Evolutionary conservation across 1,139 yeast species (phyloP).

Genomic region (Arxiozyma slooffiae): DNA sequence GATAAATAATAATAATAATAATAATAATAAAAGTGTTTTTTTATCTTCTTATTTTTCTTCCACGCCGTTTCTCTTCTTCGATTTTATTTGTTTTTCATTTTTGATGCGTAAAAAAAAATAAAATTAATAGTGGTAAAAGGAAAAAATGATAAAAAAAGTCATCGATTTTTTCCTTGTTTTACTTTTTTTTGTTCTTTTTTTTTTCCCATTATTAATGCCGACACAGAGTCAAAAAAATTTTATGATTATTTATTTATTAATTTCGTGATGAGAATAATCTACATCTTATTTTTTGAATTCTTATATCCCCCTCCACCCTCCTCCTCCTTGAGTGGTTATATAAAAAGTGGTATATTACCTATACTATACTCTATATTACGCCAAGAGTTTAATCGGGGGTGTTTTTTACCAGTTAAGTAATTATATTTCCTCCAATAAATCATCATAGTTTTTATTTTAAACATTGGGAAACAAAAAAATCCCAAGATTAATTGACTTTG

Average conservation of each 20-base stretch:
- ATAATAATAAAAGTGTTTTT: too few relatives aligned
- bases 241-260: too few relatives aligned
- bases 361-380: not conserved
- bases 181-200: too few relatives aligned
- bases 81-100: too few relatives aligned
- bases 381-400: not conserved
- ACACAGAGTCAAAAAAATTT: not conserved
- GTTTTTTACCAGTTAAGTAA: not conserved
- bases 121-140: too few relatives aligned
- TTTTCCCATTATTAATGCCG: not conserved
- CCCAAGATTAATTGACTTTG: not conserved
- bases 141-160: too few relatives aligned
- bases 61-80: not conserved
- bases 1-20: too few relatives aligned
- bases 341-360: not conserved
- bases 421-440: too few relatives aligned
- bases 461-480: not conserved
- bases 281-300: not conserved
- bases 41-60: too few relatives aligned
- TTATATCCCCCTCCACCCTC: too few relatives aligned
- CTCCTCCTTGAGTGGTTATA: not conserved
- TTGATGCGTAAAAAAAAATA: not conserved
- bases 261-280: not conserved
- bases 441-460: not conserved
- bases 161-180: not conserved